These are phyloP conservation scores for Chlorophyllum brunneum DNA, from an alignment of 768 basidiomycete species.

Conservation along the genomic window DNA sequence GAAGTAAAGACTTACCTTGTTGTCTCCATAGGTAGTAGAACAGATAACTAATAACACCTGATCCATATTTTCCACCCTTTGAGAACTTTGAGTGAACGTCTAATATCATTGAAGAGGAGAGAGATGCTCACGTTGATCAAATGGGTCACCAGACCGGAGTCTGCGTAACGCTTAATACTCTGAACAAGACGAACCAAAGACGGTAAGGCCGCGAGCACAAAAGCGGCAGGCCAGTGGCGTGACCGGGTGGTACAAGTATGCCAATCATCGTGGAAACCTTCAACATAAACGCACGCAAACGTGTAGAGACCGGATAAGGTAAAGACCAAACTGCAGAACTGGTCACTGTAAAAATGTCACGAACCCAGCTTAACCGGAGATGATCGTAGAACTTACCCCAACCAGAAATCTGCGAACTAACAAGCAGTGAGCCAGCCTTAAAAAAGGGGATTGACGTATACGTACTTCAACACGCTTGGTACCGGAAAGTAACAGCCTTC, in stretches of 20 bases:
- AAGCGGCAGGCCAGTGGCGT: constrained; percentile 58
- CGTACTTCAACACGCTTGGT: constrained; percentile 70
- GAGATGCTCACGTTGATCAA: constrained; percentile 68
- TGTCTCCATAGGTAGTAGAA: constrained; percentile 81
- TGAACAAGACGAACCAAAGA: constrained; percentile 78
- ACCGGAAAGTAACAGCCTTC: constrained; percentile 66
- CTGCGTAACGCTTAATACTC: constrained; percentile 81
- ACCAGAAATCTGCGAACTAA: constrained; percentile 86
- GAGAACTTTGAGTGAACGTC: background rate
- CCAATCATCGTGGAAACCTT: constrained; percentile 49
- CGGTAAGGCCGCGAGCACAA: constrained; percentile 60
- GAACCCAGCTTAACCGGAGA: background rate
- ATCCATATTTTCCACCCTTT: constrained; percentile 82
- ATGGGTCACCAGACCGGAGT: constrained; percentile 72
- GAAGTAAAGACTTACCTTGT: constrained; percentile 36
- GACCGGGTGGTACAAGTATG: constrained; percentile 38
- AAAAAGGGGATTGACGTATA: constrained; percentile 9
- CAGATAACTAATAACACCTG: constrained; percentile 60
- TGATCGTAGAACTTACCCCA: constrained; percentile 51
- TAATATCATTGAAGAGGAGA: background rate
- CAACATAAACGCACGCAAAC: constrained; percentile 68
- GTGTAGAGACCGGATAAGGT: constrained; percentile 70
- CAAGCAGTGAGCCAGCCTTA: constrained; percentile 10
- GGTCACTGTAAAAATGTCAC: constrained; percentile 48
- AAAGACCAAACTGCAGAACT: constrained; percentile 78